Evolutionary conservation across 2,329 filamentous ascomycete genomes (phyloP), one percentile per base, ranked within the genome.

Genomic region (Rhynchosporium agropyri): DNA sequence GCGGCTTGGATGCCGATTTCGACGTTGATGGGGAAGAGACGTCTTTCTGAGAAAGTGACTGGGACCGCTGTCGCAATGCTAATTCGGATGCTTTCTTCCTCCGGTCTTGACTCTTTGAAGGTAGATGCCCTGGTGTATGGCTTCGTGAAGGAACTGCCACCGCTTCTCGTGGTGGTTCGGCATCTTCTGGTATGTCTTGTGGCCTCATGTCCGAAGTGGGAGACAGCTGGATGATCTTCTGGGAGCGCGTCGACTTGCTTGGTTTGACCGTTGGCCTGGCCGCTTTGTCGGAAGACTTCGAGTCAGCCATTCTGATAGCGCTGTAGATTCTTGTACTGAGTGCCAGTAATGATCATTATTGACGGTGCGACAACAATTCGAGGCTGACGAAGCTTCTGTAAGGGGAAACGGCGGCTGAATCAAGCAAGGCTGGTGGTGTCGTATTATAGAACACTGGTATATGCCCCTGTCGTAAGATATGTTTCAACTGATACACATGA

Each of bases 61-160:
- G 74, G 64, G 75, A 74, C 9, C 74, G 72, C 54, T 72, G 71
- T 33, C 73, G 72, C 46, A 72, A 63, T 20, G 71, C 67, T 55
- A 74, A 57, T 9, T 73, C 70, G 10, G 69, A 69, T 15, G 68
- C 67, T 61, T 71, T 72, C 64, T 70, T 74, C 63, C 69, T 58
- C 54, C 69, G 68, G 51, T 74, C 72, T 48, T 74, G 80, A 75
- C 82, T 85, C 76, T 83, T 86, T 67, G 82, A 81, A 12, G 85
- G 77, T 46, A 87, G 79, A 69, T 87, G 84, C 62, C 85, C 84
- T 1, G 85, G 85, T 1, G 85, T 88, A 72, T 88, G 85, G 71
- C 81, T 86, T 68, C 85, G 80, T 50, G 83, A 72, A 54, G 79
- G 75, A 65, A 74, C 60, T 10, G 5, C 33, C 73, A 71, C 20